Evolutionary conservation across 2,329 filamentous ascomycete species (phyloP).

Genomic region (Neopestalotiopsis rosae): DNA sequence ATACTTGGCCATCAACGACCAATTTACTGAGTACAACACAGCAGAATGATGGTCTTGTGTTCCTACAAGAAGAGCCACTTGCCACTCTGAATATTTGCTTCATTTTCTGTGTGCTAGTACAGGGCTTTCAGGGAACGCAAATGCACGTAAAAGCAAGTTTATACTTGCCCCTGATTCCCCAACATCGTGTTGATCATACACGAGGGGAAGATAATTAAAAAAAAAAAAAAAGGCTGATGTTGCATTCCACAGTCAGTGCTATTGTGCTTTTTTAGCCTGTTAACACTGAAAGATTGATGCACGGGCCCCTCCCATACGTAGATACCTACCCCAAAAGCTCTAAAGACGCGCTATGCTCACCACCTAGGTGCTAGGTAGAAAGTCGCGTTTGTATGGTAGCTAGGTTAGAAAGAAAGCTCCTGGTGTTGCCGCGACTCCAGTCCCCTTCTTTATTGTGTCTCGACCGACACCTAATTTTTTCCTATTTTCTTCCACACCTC

Average conservation of each 20-base stretch:
- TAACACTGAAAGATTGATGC: not conserved
- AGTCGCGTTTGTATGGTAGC: not conserved
- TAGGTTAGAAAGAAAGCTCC: not conserved
- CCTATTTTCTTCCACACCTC: not conserved
- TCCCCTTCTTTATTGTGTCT: not conserved
- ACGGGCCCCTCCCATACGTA: not conserved
- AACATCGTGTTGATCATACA: not conserved
- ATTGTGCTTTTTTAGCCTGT: not conserved
- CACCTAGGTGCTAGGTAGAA: not conserved
- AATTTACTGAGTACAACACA: too few species aligned
- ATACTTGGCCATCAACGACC: too few species aligned
- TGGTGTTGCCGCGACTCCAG: not conserved
- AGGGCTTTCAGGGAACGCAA: not conserved
- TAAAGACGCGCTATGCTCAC: not conserved
- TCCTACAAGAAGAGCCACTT: not conserved
- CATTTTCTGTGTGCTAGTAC: not conserved
- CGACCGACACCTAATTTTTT: not conserved
- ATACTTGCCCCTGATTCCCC: not conserved
- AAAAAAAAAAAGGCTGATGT: not conserved
- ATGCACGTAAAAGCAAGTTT: not conserved
- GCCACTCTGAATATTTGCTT: not conserved
- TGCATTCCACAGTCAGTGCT: not conserved
- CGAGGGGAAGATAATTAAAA: not conserved
- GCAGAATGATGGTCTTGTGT: too few species aligned
- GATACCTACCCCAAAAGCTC: not conserved